phyloP scores from a whole-genome alignment of 1,284 basidiomycete genomes.

The Ceratorhiza oryzae-sativae region DNA sequence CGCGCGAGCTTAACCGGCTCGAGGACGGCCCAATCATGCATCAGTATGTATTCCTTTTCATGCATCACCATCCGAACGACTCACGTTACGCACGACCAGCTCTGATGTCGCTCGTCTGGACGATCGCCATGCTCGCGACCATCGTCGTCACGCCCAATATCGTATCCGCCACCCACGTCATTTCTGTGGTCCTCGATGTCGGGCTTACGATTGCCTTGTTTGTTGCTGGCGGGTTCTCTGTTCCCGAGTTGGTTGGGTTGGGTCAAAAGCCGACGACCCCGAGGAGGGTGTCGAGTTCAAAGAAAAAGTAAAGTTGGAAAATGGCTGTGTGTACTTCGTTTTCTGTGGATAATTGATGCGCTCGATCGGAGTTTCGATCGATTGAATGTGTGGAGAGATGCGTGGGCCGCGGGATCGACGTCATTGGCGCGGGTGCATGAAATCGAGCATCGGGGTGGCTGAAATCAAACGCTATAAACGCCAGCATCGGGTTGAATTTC shows the following conservation, averaged over 20 bases:
- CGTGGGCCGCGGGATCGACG: background rate
- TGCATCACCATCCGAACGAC: no score
- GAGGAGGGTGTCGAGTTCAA: background rate
- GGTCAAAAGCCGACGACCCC: background rate
- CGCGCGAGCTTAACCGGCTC: conserved; percentile 8
- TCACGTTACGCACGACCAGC: background rate
- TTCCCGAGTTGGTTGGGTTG: conserved; percentile 20
- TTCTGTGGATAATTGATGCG: background rate
- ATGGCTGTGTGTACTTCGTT: background rate
- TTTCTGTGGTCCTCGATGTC: background rate
- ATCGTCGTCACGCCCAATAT: conserved; percentile 4
- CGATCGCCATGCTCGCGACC: background rate
- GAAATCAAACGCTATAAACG: no score
- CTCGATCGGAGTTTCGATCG: background rate
- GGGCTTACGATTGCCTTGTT: background rate
- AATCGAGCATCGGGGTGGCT: background rate
- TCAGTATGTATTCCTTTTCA: background rate
- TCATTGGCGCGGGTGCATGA: background rate
- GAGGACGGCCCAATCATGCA: conserved; percentile 6
- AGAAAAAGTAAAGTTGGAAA: background rate
- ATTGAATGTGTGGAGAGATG: background rate
- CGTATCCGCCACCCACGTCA: conserved; percentile 17
- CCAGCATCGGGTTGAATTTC: no score
- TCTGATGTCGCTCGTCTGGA: conserved; percentile 25
- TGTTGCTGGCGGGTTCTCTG: background rate